phyloP scores from a whole-genome alignment of 495 filamentous ascomycete species.

The Podospora sp. region DNA sequence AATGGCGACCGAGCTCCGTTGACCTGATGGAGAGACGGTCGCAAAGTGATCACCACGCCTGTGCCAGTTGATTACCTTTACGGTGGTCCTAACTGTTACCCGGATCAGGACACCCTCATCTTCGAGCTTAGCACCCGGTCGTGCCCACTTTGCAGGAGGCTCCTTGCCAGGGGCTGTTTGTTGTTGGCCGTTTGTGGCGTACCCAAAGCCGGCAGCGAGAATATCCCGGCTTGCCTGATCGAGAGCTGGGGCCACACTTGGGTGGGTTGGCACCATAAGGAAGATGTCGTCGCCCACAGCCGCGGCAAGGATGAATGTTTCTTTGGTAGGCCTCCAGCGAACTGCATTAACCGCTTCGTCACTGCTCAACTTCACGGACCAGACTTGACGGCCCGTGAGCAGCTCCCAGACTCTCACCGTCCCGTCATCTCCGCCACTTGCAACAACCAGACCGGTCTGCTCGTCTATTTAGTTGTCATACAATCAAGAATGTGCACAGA shows the following conservation, averaged over 20 bases:
- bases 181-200: slow-evolving; percentile 70
- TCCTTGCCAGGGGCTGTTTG: slow-evolving; percentile 68
- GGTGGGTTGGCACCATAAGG: slow-evolving; percentile 67
- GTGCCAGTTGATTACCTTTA: slow-evolving; percentile 95
- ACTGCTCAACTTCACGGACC: slow-evolving; percentile 76
- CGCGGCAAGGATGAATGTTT: slow-evolving; percentile 77
- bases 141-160: slow-evolving; percentile 77
- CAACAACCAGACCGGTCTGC: slow-evolving; percentile 43
- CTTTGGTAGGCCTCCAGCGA: slow-evolving; percentile 84
- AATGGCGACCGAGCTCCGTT: slow-evolving; percentile 85
- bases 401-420: slow-evolving; percentile 91
- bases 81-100: slow-evolving; percentile 74
- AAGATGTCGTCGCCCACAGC: slow-evolving; percentile 83
- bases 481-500: slow-evolving; percentile 53
- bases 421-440: slow-evolving; percentile 93
- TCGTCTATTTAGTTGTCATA: slow-evolving; percentile 55
- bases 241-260: slow-evolving; percentile 43
- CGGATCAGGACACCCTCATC: slow-evolving; percentile 76
- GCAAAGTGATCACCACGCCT: slow-evolving; percentile 92
- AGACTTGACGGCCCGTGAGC: slow-evolving; percentile 81
- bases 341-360: slow-evolving; percentile 86
- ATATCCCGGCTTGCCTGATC: slow-evolving; percentile 73
- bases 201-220: slow-evolving; percentile 86
- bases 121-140: slow-evolving; percentile 71
- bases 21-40: slow-evolving; percentile 79